These are phyloP conservation scores for Dianthus caryophyllus DNA, from an alignment of 148 eudicot genomes.

Conservation along the genomic window DNA sequence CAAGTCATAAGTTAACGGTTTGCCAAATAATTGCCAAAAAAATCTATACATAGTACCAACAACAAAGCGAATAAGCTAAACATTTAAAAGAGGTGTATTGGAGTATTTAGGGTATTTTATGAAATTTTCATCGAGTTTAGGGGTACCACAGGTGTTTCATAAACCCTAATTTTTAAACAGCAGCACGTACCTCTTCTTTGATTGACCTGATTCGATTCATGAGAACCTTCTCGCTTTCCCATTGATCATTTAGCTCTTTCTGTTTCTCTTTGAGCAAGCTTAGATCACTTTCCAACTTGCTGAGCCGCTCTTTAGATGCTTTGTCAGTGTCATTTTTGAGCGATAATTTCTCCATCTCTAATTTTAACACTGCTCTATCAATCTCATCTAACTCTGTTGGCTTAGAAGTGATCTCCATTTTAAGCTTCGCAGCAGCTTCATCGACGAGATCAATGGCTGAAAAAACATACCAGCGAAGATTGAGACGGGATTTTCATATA, in stretches of 20 bases:
- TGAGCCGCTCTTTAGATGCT: conserved; percentile 64
- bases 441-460: conserved; percentile 96
- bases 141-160: too few species aligned
- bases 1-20: too few species aligned
- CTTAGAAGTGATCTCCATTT: conserved; percentile 99
- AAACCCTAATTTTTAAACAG: too few species aligned
- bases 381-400: conserved; percentile 92
- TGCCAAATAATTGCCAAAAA: too few species aligned
- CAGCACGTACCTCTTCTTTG: conserved; percentile 56
- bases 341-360: conserved; percentile 78
- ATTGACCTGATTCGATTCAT: conserved; percentile 61
- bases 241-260: conserved; percentile 58
- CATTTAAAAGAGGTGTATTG: too few species aligned
- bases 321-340: conserved; percentile 66
- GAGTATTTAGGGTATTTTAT: too few species aligned
- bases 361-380: conserved; percentile 78
- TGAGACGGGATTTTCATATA: background rate
- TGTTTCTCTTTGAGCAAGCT: conserved; percentile 50
- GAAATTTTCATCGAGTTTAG: too few species aligned
- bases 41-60: too few species aligned
- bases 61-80: too few species aligned
- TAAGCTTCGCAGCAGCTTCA: conserved; percentile 97
- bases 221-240: conserved; percentile 66
- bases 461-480: conserved; percentile 17
- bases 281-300: conserved; percentile 61